Percentiles rank a stretch among this genome's conserved stretches.
Conservation (phyloP, 768 basidiomycete genomes). For the Russula ochroleuca region DNA sequence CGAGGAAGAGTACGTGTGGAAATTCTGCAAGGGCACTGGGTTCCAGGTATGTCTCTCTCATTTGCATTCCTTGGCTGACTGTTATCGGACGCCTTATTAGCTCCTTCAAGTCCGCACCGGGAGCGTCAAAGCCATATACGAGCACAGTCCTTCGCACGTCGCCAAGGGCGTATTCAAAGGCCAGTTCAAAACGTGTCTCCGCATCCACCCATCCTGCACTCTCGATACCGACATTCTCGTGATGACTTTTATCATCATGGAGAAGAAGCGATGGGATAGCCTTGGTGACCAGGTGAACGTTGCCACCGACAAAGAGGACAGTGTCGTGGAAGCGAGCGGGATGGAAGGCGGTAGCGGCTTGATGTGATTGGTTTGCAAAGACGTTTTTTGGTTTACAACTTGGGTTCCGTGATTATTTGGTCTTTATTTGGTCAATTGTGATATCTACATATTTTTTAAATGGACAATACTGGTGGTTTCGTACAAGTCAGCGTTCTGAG, state of each 20-base stretch:
- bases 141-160: slow-evolving; percentile 30
- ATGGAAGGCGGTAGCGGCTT: slow-evolving; percentile 30
- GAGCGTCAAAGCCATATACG: slow-evolving; percentile 24
- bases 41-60: slow-evolving; percentile 19
- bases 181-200: slow-evolving; percentile 44
- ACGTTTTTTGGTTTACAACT: not conserved
- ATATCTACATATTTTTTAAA: not conserved
- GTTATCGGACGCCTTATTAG: slow-evolving; percentile 1
- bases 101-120: slow-evolving; percentile 25
- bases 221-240: slow-evolving; percentile 51
- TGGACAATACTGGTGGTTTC: not conserved
- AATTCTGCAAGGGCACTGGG: slow-evolving; percentile 22
- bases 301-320: slow-evolving; percentile 27
- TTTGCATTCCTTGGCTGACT: slow-evolving; percentile 3
- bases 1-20: slow-evolving; percentile 28
- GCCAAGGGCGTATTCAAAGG: slow-evolving; percentile 47
- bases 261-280: slow-evolving; percentile 47
- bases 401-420: not conserved
- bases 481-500: not conserved
- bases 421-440: too few relatives aligned
- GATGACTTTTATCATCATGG: slow-evolving; percentile 52
- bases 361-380: slow-evolving; percentile 9
- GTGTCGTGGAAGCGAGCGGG: slow-evolving; percentile 26
- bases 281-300: slow-evolving; percentile 28
- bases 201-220: slow-evolving; percentile 42